Evolutionary conservation across 192 early-diverging fungal species (phyloP).

Genomic region (Gaertneriomyces semiglobifer): DNA sequence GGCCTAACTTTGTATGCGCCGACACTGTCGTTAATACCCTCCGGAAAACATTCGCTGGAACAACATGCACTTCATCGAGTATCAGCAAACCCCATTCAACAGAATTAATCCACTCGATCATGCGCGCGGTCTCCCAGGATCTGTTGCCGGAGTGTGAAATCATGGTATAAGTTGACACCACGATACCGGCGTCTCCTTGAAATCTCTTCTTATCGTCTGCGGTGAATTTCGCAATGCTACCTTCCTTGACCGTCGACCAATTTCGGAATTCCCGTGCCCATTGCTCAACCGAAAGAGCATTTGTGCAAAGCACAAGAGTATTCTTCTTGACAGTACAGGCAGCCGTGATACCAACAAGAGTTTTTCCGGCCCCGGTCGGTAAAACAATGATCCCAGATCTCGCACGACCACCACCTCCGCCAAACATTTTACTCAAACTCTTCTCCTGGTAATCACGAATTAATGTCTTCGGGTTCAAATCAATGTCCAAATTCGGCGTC

Average conservation of each 20-base stretch:
- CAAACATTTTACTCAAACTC: conserved; percentile 98
- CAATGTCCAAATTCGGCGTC: conserved; percentile 75
- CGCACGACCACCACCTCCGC: conserved; percentile 76
- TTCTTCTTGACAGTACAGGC: conserved; percentile 98
- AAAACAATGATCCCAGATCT: conserved; percentile 96
- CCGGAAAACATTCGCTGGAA: conserved; percentile 96
- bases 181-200: conserved; percentile 86
- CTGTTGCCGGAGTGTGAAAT: conserved; percentile 93
- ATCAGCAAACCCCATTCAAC: conserved; percentile 95
- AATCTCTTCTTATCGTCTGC: conserved; percentile 89
- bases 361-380: conserved; percentile 98
- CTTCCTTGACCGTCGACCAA: conserved; percentile 91
- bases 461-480: conserved; percentile 90
- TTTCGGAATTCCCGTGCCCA: conserved; percentile 98
- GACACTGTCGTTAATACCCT: conserved; percentile 88
- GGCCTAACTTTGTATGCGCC: conserved; percentile 92
- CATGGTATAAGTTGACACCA: conserved; percentile 98
- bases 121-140: conserved; percentile 80
- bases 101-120: conserved; percentile 88
- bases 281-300: conserved; percentile 87
- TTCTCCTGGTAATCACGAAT: conserved; percentile 98
- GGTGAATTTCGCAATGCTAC: conserved; percentile 95
- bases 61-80: conserved; percentile 98
- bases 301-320: conserved; percentile 92
- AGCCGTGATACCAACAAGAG: conserved; percentile 96